A percentile compares a stretch with the other conserved stretches of the same genome.
These are phyloP conservation scores for Candida maesae DNA, from an alignment of 805 yeast genomes.

Conservation along the genomic window DNA sequence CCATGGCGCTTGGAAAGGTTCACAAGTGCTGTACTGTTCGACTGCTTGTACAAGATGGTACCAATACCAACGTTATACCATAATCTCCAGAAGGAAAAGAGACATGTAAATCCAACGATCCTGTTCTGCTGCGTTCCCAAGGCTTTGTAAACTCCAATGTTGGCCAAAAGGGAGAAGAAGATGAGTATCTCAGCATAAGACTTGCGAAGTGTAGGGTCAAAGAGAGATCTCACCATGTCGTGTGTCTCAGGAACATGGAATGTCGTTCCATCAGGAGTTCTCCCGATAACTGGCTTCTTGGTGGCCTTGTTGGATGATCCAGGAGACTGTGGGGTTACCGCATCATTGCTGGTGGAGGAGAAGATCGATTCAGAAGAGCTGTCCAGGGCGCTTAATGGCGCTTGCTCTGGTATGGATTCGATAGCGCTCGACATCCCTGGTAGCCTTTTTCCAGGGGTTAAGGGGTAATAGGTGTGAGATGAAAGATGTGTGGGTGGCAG, in stretches of 20 bases:
- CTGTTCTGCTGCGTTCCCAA: slow-evolving; percentile 20
- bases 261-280: slow-evolving; percentile 28
- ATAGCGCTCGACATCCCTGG: too few species aligned
- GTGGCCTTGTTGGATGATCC: background rate
- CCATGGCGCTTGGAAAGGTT: slow-evolving; percentile 42
- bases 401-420: too few species aligned
- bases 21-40: slow-evolving; percentile 52
- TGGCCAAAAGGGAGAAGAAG: slow-evolving; percentile 38
- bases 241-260: slow-evolving; percentile 51
- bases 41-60: slow-evolving; percentile 58
- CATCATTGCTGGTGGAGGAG: slow-evolving; percentile 6
- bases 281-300: slow-evolving; percentile 14
- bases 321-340: slow-evolving; percentile 1
- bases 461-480: too few species aligned
- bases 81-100: slow-evolving; percentile 72
- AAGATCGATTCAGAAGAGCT: slow-evolving; percentile 8
- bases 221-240: slow-evolving; percentile 78
- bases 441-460: too few species aligned
- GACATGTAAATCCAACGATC: slow-evolving; percentile 38
- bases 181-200: slow-evolving; percentile 63
- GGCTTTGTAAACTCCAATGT: slow-evolving; percentile 31
- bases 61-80: slow-evolving; percentile 83
- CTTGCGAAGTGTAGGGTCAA: slow-evolving; percentile 71
- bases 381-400: background rate
- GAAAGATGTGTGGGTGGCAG: background rate